These are phyloP conservation scores for Eucalyptus erythrocorys DNA, from an alignment of 345 rosid species.

Conservation along the genomic window DNA sequence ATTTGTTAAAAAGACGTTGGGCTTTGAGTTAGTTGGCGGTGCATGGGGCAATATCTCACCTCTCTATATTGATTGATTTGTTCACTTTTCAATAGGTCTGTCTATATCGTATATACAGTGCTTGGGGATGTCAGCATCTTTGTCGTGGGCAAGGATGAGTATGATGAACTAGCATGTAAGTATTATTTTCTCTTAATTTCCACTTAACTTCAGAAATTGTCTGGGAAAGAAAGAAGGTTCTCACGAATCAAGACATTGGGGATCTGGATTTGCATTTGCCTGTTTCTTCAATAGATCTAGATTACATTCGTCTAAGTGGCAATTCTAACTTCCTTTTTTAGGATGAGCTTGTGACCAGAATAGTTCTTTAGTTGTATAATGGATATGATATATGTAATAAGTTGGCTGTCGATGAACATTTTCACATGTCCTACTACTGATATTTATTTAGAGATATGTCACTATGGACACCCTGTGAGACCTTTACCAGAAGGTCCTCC, in stretches of 20 bases:
- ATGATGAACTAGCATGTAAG: slow-evolving; percentile 99
- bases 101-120: slow-evolving; percentile 82
- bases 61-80: not conserved
- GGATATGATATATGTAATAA: not conserved
- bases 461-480: not conserved
- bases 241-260: not conserved
- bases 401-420: not conserved
- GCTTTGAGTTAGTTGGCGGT: not conserved
- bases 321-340: not conserved
- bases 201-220: not conserved
- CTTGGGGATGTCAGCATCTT: slow-evolving; percentile 91
- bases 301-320: not conserved
- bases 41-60: not conserved
- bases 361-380: not conserved
- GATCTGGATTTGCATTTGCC: not conserved
- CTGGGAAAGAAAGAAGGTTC: not conserved
- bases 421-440: not conserved
- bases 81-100: slow-evolving; percentile 46
- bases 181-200: not conserved
- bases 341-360: not conserved
- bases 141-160: slow-evolving; percentile 91
- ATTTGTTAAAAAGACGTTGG: not conserved
- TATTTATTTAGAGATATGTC: not conserved
- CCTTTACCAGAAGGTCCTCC: not conserved
- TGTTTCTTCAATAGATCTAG: not conserved